These are phyloP conservation scores for Orbilia blumenaviensis DNA, from an alignment of 2,329 filamentous ascomycete species.

Conservation along the genomic window DNA sequence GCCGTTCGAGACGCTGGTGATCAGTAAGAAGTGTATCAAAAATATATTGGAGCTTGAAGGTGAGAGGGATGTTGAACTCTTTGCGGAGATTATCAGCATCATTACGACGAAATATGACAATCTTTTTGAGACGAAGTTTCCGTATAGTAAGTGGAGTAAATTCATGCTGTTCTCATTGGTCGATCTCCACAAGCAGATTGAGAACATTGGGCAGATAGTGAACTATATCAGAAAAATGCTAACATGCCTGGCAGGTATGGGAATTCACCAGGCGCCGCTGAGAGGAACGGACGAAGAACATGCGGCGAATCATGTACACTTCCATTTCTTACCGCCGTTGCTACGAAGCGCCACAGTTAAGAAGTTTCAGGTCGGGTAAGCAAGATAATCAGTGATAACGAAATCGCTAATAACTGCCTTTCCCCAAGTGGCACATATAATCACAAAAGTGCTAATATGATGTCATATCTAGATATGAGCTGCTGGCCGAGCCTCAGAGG, in stretches of 20 bases:
- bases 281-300: conserved; percentile 82
- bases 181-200: neutral
- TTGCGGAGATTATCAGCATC: conserved; percentile 87
- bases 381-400: conserved; percentile 32
- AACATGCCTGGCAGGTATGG: conserved; percentile 71
- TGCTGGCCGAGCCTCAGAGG: conserved; percentile 96
- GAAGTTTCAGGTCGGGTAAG: conserved; percentile 88
- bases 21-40: conserved; percentile 83
- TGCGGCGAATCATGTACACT: conserved; percentile 84
- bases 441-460: conserved; percentile 47
- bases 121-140: conserved; percentile 94
- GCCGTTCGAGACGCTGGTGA: conserved; percentile 94
- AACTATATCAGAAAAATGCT: conserved; percentile 4
- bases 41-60: conserved; percentile 80
- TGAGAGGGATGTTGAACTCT: conserved; percentile 73
- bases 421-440: neutral
- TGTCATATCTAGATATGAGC: conserved; percentile 72
- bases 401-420: conserved; percentile 9
- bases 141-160: conserved; percentile 74
- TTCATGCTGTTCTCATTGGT: conserved; percentile 43
- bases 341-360: conserved; percentile 90
- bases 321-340: conserved; percentile 97
- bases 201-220: neutral
- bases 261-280: conserved; percentile 92
- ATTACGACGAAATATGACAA: conserved; percentile 94